Evolutionary conservation across 2,329 filamentous ascomycete species (phyloP).

Genomic region (Hypoxylon sp.): DNA sequence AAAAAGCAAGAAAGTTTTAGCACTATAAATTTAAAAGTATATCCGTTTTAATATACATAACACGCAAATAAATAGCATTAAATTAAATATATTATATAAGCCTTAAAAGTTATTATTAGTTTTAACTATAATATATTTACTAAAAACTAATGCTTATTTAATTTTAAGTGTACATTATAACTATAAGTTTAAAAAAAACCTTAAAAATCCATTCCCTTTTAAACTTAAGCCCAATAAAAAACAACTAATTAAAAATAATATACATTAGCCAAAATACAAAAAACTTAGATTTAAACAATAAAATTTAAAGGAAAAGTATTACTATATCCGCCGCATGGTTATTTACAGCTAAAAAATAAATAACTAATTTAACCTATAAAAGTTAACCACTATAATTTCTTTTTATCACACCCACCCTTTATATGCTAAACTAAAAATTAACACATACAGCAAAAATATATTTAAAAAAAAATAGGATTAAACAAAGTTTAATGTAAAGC

Average conservation of each 20-base stretch:
- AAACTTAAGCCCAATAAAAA: not conserved
- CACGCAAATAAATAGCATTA: not conserved
- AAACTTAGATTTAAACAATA: not conserved
- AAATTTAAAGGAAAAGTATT: not conserved
- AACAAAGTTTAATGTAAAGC: not conserved
- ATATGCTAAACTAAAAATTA: not conserved
- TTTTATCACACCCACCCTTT: conserved; percentile 2
- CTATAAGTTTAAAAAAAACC: not conserved
- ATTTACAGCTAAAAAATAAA: not conserved
- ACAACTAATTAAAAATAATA: not conserved
- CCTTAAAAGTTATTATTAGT: not conserved
- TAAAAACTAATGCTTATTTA: not conserved
- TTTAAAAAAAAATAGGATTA: conserved; percentile 8
- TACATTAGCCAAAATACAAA: not conserved
- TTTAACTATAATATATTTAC: not conserved
- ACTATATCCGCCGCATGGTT: not conserved
- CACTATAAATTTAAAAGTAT: too few species aligned
- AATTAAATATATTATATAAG: not conserved
- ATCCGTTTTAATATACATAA: too few species aligned
- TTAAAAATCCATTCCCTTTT: not conserved
- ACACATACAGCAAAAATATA: not conserved
- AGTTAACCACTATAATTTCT: not conserved
- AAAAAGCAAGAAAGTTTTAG: too few species aligned
- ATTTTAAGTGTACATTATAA: not conserved
- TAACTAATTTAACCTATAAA: not conserved